Evolutionary conservation across 1,139 yeast genomes (phyloP), one percentile per base, ranked within the genome.

Genomic region (Entelexis sorbosivorans): DNA sequence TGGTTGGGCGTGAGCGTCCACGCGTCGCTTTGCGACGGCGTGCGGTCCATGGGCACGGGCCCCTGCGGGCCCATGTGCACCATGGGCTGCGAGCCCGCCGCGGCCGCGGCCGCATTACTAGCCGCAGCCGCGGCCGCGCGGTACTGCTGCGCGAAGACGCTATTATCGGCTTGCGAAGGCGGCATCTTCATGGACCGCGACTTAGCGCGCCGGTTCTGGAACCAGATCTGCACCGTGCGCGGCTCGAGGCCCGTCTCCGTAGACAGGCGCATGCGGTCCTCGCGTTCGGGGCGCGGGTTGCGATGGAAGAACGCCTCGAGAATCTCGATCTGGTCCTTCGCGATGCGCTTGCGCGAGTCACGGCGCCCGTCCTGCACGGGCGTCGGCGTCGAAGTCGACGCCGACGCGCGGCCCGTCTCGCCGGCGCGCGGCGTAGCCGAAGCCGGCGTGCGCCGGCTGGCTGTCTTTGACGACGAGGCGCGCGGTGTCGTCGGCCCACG

Each of bases 191-290:
- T 39, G 1, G 56, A 47, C 14, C 57, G 44, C 10, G 51, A 38
- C 51, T 59, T 59, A 17, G 59, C 59, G 10, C 61, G 53, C 8
- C 60, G 49, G 31, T 59, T 59, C 38, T 59, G 61, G 47, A 59
- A 59, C 61, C 61, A 59, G 29, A 58, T 56, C 33, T 59, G 58
- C 3, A 59, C 60, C 5, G 59, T 57, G 20, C 60, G 58, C 28
- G 50, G 54, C 43, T 56, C 58, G 11, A 59, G 52, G 8, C 51
- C 48, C 1, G 59, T 57, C 11, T 39, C 56, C 1, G 32, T 44
- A 28, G 60, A 52, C 40, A 59, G 51, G 5, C 56, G 48, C 34
- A 53, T 53, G 13, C 61, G 50, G 35, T 58, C 60, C 17, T 52
- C 58, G 28, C 51, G 49, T 36, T 55, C 58, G 10, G 60, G 61